Evolutionary conservation across 495 filamentous ascomycete species (phyloP), one percentile per base, ranked within the genome.

Genomic region (Trichocladium uniseriatum): DNA sequence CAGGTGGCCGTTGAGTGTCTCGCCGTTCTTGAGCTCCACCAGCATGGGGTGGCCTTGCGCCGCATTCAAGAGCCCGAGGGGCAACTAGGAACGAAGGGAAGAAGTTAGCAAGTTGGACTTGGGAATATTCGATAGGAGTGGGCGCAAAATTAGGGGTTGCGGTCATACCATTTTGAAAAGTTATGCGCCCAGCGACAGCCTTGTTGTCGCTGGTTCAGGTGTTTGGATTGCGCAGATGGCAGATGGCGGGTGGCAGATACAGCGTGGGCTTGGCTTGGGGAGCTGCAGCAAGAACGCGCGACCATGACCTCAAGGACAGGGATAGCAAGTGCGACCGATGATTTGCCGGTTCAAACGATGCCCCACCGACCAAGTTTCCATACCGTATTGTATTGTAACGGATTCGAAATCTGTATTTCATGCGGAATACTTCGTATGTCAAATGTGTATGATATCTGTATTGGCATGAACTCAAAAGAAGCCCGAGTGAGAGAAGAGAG

Each of bases 11-110:
- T 97, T 98, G 41, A 97, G 75, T 0, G 91, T 97, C 66, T 97
- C 94, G 68, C 92, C 94, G 58, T 91, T 95, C 76, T 98, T 98
- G 53, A 98, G 86, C 76, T 98, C 92, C 37, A 98, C 92, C 45
- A 97, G 86, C 89, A 98, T 97, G 11, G 91, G 90, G 69, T 94
- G 88, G 79, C 94, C 94, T 74, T 95, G 88, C 46, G 92, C 91
- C 60, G 91, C 92, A 49, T 83, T 95, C 34, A 98, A 75, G 29
- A 98, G 83, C 47, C 90, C 94, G 53, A 97, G 77, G 51, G 92
- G 92, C 51, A 98, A 72, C 92, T 96, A 35, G 5, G 13, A 48
- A 3, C 16, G 8, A 5, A 31, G 38, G 36, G 14, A 40, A 4
- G 8, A 21, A 29, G 13, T 5, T 1, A 41, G 8, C 24, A 35